These are phyloP conservation scores for Paraurostyla sp. DNA, from an alignment of 73 alveolate genomes.

Conservation along the genomic window DNA sequence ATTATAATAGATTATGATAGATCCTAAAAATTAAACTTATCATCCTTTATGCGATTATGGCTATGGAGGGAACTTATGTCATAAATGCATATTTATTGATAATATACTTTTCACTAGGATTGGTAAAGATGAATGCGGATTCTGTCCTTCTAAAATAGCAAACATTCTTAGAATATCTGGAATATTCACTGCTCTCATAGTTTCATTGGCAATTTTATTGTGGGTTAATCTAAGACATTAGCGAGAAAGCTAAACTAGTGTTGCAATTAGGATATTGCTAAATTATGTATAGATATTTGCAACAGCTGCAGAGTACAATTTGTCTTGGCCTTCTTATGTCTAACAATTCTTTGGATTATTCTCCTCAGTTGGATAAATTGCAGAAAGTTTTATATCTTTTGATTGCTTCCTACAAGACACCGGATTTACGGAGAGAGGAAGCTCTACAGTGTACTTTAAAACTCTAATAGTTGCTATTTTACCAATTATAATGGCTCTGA, in stretches of 20 bases:
- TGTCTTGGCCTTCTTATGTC: constrained; percentile 14
- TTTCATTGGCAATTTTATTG: neutral
- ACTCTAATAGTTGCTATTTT: neutral
- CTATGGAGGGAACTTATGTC: constrained; percentile 23
- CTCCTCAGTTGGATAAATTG: neutral
- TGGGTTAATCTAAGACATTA: neutral
- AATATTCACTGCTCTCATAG: neutral
- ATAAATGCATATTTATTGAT: neutral
- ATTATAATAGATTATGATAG: too few species aligned
- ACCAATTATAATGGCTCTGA: neutral
- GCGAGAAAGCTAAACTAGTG: neutral
- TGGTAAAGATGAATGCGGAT: neutral
- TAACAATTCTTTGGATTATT: neutral
- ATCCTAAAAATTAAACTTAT: too few species aligned
- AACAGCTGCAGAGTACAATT: neutral
- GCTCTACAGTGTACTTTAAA: constrained; percentile 2
- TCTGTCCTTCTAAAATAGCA: neutral
- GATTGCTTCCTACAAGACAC: constrained; percentile 4
- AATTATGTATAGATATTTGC: neutral
- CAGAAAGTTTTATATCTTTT: neutral
- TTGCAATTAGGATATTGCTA: neutral
- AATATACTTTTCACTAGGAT: neutral
- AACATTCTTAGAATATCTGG: neutral
- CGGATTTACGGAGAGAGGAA: neutral
- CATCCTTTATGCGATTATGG: neutral